Evolutionary conservation across 2,329 filamentous ascomycete species (phyloP), one percentile per base, ranked within the genome.

Genomic region (Neoascochyta sp.): DNA sequence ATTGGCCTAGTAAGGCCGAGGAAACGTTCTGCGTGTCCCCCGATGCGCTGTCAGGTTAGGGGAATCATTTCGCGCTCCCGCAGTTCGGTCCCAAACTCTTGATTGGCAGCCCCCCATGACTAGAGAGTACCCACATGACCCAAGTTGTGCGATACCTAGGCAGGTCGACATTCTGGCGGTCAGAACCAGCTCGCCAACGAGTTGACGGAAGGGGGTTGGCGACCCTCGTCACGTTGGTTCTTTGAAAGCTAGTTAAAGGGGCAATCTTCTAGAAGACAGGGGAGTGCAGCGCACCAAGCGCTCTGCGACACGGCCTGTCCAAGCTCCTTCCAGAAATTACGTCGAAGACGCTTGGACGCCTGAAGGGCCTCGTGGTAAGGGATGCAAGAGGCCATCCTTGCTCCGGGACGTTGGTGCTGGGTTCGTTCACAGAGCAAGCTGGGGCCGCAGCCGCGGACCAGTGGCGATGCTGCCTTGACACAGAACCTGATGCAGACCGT

Each of bases 221-320:
- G 32, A 42, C 30, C 29, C 34, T 48, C 35, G 45, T 46, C 39
- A 43, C 43, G 36, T 41, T 34, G 29, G 31, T 47, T 39, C 41
- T 30, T 30, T 23, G 24, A 30, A 10, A 21, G 34, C 14, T 37
- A 42, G 47, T 45, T 39, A 57, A 59, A 57, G 57, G 54, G 50
- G 57, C 37, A 61, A 45, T 50, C 43, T 62, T 63, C 59, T 54
- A 44, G 59, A 54, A 50, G 46, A 45, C 48, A 51, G 51, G 43
- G 42, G 51, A 44, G 45, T 35, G 26, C 26, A 40, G 43, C 38
- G 48, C 48, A 45, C 50, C 44, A 45, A 32, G 45, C 45, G 45
- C 51, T 39, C 38, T 39, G 50, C 38, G 44, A 46, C 37, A 34
- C 32, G 32, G 26, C 26, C 39, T 36, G 45, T 43, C 33, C 42